Conservation (phyloP, 768 basidiomycete genomes). For the Phaeotremella fagi region DNA sequence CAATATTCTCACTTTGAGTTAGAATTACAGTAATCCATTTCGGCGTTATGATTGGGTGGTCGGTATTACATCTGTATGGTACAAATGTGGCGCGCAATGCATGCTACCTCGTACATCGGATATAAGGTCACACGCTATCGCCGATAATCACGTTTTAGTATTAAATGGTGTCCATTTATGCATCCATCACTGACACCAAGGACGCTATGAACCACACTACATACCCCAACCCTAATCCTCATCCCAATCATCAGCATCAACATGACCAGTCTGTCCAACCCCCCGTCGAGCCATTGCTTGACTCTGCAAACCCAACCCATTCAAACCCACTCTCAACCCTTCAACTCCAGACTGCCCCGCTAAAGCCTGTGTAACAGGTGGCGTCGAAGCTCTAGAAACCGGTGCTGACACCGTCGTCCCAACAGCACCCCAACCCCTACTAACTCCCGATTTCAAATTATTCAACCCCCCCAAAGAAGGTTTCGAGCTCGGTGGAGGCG, state of each 20-base stretch:
- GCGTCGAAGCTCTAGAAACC: background rate
- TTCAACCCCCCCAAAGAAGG: conserved; percentile 8
- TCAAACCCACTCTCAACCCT: background rate
- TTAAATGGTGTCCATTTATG: too few relatives aligned
- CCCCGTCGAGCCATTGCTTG: background rate
- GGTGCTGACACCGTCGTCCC: background rate
- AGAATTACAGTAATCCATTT: too few relatives aligned
- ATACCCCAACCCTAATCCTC: background rate
- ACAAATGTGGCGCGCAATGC: too few relatives aligned
- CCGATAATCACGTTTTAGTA: too few relatives aligned
- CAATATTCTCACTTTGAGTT: too few relatives aligned
- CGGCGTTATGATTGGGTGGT: too few relatives aligned
- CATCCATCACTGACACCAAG: too few relatives aligned
- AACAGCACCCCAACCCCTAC: background rate
- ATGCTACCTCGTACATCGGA: too few relatives aligned
- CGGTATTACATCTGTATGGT: too few relatives aligned
- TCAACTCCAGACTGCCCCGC: background rate
- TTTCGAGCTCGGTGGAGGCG: conserved; percentile 22
- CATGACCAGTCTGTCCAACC: background rate
- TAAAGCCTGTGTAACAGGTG: background rate
- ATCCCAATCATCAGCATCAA: conserved; percentile 8
- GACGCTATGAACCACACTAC: too few relatives aligned
- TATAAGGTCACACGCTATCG: too few relatives aligned
- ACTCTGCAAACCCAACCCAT: background rate
- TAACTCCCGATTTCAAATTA: conserved; percentile 7